Percentiles rank a stretch among this genome's conserved stretches.
These are phyloP conservation scores for Mycosphaerella sp. DNA, from an alignment of 2,329 filamentous ascomycete genomes.

Conservation along the genomic window DNA sequence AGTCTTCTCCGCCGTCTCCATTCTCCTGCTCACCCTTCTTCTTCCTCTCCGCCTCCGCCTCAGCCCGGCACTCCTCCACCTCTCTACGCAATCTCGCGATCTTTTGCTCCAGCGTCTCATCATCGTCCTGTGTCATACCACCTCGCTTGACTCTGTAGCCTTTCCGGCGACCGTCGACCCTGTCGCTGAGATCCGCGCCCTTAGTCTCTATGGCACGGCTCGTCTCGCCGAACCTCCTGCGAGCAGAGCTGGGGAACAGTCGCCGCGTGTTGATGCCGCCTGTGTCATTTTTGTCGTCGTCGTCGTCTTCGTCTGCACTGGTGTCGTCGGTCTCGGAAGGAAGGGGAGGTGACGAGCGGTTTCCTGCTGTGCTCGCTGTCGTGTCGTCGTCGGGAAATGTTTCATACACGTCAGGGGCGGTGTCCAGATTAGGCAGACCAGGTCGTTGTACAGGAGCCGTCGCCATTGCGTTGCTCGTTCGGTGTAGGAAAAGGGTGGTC, in stretches of 20 bases:
- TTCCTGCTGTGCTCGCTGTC: conserved; percentile 16
- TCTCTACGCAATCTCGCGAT: conserved; percentile 78
- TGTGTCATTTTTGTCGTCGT: conserved; percentile 47
- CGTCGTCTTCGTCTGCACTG: conserved; percentile 42
- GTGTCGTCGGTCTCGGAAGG: conserved; percentile 21
- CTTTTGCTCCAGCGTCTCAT: conserved; percentile 69
- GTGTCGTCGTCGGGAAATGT: conserved; percentile 57
- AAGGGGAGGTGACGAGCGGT: conserved; percentile 16
- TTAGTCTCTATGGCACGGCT: conserved; percentile 61
- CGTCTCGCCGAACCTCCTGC: conserved; percentile 69
- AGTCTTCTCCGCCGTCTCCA: conserved; percentile 38
- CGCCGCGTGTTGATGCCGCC: conserved; percentile 66
- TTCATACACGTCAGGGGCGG: conserved; percentile 92
- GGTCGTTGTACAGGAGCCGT: conserved; percentile 16
- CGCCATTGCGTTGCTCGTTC: conserved; percentile 6
- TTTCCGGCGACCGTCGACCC: conserved; percentile 73
- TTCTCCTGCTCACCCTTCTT: conserved; percentile 41
- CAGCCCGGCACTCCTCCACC: conserved; percentile 56
- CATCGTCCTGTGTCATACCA: conserved; percentile 73
- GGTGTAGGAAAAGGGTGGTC: background rate
- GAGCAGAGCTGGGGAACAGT: conserved; percentile 71
- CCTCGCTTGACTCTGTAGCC: conserved; percentile 59
- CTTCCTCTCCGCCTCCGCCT: conserved; percentile 35
- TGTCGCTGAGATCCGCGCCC: conserved; percentile 83
- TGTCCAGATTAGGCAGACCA: conserved; percentile 48